phyloP scores from a whole-genome alignment of 1,139 yeast species.

The Yamadazyma atmosphaerica region DNA sequence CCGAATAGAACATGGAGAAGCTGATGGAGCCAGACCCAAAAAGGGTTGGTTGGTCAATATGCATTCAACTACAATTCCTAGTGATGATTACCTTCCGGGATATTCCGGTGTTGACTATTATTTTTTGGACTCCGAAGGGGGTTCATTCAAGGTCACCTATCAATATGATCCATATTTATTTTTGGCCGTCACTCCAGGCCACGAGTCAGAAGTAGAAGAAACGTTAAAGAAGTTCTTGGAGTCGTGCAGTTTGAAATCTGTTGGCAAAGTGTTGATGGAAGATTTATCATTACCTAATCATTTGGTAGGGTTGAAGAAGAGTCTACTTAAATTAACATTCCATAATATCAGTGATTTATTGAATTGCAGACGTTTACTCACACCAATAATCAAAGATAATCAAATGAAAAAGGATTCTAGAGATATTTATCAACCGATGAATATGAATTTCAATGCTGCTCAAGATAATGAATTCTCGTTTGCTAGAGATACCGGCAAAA shows the following conservation, averaged over 20 bases:
- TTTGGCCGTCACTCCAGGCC: constrained; percentile 63
- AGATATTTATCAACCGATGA: constrained; percentile 65
- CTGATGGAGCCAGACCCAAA: constrained; percentile 49
- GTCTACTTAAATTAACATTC: constrained; percentile 67
- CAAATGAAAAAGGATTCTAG: constrained; percentile 63
- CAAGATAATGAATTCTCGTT: constrained; percentile 12
- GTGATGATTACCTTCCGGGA: constrained; percentile 58
- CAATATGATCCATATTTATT: constrained; percentile 88
- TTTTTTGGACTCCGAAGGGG: constrained; percentile 97
- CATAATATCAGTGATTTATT: constrained; percentile 74
- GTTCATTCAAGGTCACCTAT: constrained; percentile 83
- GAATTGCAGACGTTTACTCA: constrained; percentile 66
- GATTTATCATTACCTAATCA: constrained; percentile 85
- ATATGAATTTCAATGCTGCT: constrained; percentile 42
- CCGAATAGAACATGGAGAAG: constrained; percentile 64
- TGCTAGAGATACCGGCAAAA: constrained; percentile 5
- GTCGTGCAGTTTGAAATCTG: constrained; percentile 51
- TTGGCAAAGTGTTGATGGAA: constrained; percentile 63
- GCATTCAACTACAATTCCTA: constrained; percentile 68
- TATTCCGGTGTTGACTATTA: constrained; percentile 91
- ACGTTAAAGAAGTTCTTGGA: constrained; percentile 71
- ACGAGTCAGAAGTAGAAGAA: constrained; percentile 86
- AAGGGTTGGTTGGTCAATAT: constrained; percentile 91
- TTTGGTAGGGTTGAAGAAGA: constrained; percentile 70
- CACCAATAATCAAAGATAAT: constrained; percentile 73